Conservation (phyloP, 176 grass and related monocot genomes). For the Hordeum marinum region DNA sequence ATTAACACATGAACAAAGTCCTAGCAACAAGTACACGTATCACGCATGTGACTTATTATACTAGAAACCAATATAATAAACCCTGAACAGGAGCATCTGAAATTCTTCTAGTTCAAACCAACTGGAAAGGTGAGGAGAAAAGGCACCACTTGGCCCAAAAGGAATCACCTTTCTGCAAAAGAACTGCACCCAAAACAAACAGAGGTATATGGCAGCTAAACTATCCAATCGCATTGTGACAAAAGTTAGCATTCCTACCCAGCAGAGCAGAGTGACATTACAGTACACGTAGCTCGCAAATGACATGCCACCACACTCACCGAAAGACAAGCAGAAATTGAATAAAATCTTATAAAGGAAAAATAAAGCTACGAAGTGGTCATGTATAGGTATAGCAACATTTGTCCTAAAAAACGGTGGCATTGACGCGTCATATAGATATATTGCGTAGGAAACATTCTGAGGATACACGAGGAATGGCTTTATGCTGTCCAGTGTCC, state of each 20-base stretch:
- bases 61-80: background rate
- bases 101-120: slow-evolving; percentile 5
- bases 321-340: background rate
- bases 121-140: slow-evolving; percentile 11
- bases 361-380: background rate
- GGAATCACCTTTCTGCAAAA: slow-evolving; percentile 25
- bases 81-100: background rate
- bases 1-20: background rate
- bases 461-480: background rate
- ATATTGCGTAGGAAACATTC: background rate
- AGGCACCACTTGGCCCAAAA: slow-evolving; percentile 18
- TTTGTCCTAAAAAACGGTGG: background rate
- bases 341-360: background rate
- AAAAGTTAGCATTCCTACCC: slow-evolving; percentile 3
- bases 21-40: background rate
- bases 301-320: background rate
- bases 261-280: background rate
- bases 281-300: background rate
- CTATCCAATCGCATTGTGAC: background rate
- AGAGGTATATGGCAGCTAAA: background rate
- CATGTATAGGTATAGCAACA: no score
- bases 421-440: background rate
- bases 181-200: background rate
- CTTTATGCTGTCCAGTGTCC: background rate
- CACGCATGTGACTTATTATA: background rate